phyloP scores from a whole-genome alignment of 495 filamentous ascomycete species.

The Penicillium bialowiezense region DNA sequence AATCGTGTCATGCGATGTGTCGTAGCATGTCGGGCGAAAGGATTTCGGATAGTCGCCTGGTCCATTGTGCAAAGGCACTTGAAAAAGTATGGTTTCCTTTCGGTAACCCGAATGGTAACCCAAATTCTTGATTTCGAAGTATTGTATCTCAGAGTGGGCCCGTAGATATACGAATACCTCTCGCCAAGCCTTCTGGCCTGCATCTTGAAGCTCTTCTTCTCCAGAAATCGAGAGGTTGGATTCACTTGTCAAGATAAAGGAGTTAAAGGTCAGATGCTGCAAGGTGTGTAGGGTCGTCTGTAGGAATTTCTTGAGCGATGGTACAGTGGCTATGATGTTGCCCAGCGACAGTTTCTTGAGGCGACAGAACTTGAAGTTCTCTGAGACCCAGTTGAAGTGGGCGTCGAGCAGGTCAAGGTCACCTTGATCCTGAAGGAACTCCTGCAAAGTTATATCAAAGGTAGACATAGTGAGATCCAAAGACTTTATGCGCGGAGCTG shows the following conservation, averaged over 20 bases:
- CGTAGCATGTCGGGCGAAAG: neutral
- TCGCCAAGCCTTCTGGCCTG: neutral
- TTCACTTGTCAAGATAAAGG: neutral
- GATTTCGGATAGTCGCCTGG: neutral
- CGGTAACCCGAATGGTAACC: neutral
- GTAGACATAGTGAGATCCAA: neutral
- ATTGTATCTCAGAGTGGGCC: neutral
- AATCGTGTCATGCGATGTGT: neutral
- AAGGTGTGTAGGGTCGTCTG: neutral
- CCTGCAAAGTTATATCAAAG: neutral
- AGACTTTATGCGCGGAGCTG: neutral
- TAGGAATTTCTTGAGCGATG: neutral
- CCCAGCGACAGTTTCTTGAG: neutral
- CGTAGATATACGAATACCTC: neutral
- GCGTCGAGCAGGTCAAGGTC: neutral
- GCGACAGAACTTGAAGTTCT: neutral
- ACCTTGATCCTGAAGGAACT: neutral
- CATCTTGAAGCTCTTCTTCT: neutral
- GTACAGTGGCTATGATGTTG: neutral
- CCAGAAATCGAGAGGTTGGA: neutral
- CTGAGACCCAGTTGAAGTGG: slow-evolving; percentile 1
- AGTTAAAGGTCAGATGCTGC: neutral
- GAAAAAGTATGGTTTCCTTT: neutral
- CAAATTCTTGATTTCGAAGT: neutral
- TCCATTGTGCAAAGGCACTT: neutral